phyloP scores from a whole-genome alignment of 768 basidiomycete genomes.

The Lactifluus echinatus region DNA sequence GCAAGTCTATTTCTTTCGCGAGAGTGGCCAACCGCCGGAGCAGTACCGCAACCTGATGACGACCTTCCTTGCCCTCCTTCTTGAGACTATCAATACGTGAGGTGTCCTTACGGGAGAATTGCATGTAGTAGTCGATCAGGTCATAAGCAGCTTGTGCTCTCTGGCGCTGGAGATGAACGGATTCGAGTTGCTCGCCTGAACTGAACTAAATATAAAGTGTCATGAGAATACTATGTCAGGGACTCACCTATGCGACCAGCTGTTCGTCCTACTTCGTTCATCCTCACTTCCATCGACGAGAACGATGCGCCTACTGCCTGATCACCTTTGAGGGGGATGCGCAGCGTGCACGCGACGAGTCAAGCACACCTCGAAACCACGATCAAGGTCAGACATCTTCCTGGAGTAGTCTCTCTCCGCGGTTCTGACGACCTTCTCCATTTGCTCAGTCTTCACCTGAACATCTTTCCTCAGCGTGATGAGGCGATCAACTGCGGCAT shows the following conservation, averaged over 20 bases:
- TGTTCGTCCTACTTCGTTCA: slow-evolving; percentile 89
- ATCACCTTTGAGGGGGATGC: not conserved
- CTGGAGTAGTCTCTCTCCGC: slow-evolving; percentile 92
- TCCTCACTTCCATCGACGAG: slow-evolving; percentile 79
- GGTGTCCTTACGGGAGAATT: slow-evolving; percentile 78
- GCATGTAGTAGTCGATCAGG: slow-evolving; percentile 88
- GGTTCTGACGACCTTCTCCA: slow-evolving; percentile 83
- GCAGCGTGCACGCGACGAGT: not conserved
- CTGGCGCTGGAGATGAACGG: slow-evolving; percentile 84
- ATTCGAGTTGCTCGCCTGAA: slow-evolving; percentile 90
- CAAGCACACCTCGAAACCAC: slow-evolving; percentile 78
- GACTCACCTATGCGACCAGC: slow-evolving; percentile 83
- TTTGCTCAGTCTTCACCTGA: slow-evolving; percentile 79
- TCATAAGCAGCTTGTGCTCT: slow-evolving; percentile 92
- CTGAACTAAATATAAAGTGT: slow-evolving; percentile 2
- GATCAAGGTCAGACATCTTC: slow-evolving; percentile 87
- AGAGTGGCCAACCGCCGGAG: slow-evolving; percentile 78
- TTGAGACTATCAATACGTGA: slow-evolving; percentile 62
- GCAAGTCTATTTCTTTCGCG: slow-evolving; percentile 88
- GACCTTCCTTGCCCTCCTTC: slow-evolving; percentile 84
- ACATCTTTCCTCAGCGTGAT: slow-evolving; percentile 85
- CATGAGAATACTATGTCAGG: not conserved
- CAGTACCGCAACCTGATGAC: slow-evolving; percentile 81
- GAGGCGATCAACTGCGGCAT: slow-evolving; percentile 81
- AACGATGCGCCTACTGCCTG: slow-evolving; percentile 87